Percentiles rank a stretch among this genome's conserved stretches.
phyloP scores from a whole-genome alignment of 169 alveolate genomes.

The Plasmodium vinckei region DNA sequence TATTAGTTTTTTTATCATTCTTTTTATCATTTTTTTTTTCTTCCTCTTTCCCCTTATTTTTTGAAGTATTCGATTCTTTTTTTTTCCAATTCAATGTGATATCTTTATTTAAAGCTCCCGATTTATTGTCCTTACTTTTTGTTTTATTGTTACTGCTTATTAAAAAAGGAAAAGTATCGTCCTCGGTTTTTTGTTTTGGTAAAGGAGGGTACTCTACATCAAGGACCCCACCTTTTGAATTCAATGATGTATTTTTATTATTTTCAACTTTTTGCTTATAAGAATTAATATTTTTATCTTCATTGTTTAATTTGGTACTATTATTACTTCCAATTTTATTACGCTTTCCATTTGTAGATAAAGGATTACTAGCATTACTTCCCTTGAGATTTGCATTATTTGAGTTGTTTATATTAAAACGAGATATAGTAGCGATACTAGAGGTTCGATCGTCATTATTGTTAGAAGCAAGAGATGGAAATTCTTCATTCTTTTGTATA shows the following conservation, averaged over 20 bases:
- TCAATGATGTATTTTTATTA: conserved; percentile 6
- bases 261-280: conserved; percentile 63
- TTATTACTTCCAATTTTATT: too few species aligned
- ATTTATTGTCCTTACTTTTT: background rate
- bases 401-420: background rate
- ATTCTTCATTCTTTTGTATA: conserved; percentile 14
- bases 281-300: conserved; percentile 9
- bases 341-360: too few species aligned
- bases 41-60: background rate
- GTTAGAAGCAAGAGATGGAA: conserved; percentile 14
- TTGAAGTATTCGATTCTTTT: background rate
- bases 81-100: background rate
- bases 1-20: background rate
- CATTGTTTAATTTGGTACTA: background rate
- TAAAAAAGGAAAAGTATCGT: background rate
- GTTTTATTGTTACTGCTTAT: conserved; percentile 21
- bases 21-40: background rate
- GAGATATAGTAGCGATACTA: background rate
- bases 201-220: conserved; percentile 60
- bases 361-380: background rate
- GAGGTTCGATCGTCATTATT: background rate
- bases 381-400: background rate
- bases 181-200: conserved; percentile 31
- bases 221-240: background rate
- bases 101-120: background rate